Evolutionary conservation across 1,284 basidiomycete genomes (phyloP), one percentile per base, ranked within the genome.

Genomic region (Trametes pubescens): DNA sequence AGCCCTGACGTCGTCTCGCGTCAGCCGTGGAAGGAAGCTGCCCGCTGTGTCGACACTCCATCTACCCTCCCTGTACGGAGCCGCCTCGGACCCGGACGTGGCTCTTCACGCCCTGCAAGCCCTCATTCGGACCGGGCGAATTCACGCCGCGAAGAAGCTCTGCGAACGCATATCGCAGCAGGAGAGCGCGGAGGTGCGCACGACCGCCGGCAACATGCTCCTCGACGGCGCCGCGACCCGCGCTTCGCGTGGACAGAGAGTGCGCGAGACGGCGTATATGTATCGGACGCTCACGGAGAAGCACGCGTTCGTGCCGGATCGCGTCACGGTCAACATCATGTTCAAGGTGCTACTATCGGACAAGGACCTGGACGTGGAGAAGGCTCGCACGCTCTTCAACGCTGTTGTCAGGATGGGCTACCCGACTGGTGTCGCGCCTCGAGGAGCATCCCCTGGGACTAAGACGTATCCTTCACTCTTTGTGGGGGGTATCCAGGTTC

Each of bases 301-400:
- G 47, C 77, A 79, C 48, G 79, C 72, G 5, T 88, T 90, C 71
- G 72, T 72, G 13, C 82, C 85, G 9, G 89, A 92, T 70, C 81
- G 86, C 18, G 79, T 90, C 40, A 91, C 91, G 8, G 73, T 84
- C 60, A 92, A 92, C 67, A 83, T 90, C 54, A 51, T 91, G 32
- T 62, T 90, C 64, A 88, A 86, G 71, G 80, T 79, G 4, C 73
- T 91, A 53, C 73, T 74, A n/a, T 86, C 84, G 84, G 75, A 72
- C 29, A 66, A 68, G 0, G 75, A 76, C 13, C 73, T 88, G 35
- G 77, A 83, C 63, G 70, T 74, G 4, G 46, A 62, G n/a, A 78
- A 77, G 56, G 73, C 89, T 51, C 81, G 84, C 38, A 76, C 71
- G 22, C 69, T 91, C n/a, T 90, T 92, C 64, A 86, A 91, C 73